phyloP scores from a whole-genome alignment of 2,329 filamentous ascomycete genomes.

The Nemania bipapillata region DNA sequence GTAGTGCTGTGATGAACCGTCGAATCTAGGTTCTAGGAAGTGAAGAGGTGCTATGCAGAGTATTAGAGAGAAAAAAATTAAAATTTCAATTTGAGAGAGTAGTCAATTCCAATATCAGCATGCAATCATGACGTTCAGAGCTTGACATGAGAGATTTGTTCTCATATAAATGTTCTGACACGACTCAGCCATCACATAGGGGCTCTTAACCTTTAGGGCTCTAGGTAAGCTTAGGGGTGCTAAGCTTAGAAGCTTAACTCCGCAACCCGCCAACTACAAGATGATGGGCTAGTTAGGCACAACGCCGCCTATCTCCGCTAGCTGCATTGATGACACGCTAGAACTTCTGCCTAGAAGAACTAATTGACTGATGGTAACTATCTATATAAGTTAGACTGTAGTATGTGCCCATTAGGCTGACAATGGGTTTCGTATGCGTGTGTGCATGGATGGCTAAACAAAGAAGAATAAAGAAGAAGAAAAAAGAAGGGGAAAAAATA shows the following conservation, averaged over 20 bases:
- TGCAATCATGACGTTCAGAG: too few relatives aligned
- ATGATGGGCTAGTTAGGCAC: neutral
- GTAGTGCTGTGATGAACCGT: neutral
- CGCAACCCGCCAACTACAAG: conserved; percentile 1
- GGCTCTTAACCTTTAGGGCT: too few relatives aligned
- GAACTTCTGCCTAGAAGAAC: conserved; percentile 7
- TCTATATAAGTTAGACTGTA: too few relatives aligned
- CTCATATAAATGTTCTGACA: conserved; percentile 3
- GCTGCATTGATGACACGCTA: conserved; percentile 10
- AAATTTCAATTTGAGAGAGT: too few relatives aligned
- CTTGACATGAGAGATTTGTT: neutral
- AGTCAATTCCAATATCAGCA: too few relatives aligned
- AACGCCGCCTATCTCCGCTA: conserved; percentile 19
- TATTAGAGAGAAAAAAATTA: too few relatives aligned
- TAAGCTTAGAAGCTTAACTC: conserved; percentile 8
- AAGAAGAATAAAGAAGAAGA: too few relatives aligned
- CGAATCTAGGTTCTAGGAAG: too few relatives aligned
- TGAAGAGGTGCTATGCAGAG: too few relatives aligned
- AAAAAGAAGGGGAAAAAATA: neutral
- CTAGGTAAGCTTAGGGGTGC: too few relatives aligned
- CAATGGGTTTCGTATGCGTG: neutral
- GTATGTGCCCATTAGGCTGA: neutral
- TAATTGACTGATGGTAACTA: neutral
- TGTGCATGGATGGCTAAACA: too few relatives aligned
- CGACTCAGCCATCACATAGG: neutral